Percentiles rank a stretch among this genome's conserved stretches.
Evolutionary conservation across 2,329 filamentous ascomycete species (phyloP).

Genomic region (Dendryphion nanum): DNA sequence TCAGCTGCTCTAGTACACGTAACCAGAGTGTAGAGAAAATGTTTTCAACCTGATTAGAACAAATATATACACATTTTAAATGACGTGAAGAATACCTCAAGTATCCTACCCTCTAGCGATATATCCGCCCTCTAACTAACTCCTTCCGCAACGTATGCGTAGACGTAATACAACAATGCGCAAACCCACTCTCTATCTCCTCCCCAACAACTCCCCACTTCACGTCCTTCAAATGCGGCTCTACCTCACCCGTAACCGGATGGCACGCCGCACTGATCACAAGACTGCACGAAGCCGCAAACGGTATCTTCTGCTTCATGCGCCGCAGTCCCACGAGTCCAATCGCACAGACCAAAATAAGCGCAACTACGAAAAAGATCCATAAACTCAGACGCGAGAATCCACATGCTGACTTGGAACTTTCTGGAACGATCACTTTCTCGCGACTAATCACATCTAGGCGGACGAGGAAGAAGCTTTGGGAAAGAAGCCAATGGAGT

Average conservation of each 20-base stretch:
- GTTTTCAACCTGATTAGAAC: no score
- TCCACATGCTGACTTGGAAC: constrained; percentile 6
- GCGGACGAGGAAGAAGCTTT: constrained; percentile 39
- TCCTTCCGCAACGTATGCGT: no score
- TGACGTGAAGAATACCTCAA: no score
- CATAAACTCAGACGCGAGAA: constrained; percentile 12
- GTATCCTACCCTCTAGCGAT: no score
- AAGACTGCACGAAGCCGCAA: constrained; percentile 68
- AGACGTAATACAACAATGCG: constrained; percentile 1
- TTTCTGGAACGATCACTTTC: not conserved
- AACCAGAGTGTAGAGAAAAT: no score
- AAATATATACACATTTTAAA: no score
- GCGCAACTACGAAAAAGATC: constrained; percentile 30
- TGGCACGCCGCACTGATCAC: constrained; percentile 17
- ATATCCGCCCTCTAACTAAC: no score
- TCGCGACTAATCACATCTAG: constrained; percentile 15
- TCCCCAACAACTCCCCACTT: constrained; percentile 7
- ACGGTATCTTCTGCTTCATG: constrained; percentile 73
- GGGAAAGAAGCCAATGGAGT: constrained; percentile 44
- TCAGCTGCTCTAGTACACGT: no score
- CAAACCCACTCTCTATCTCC: not conserved
- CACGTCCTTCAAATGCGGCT: constrained; percentile 5
- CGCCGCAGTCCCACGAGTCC: constrained; percentile 66
- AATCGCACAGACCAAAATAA: constrained; percentile 6
- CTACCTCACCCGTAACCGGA: not conserved